A percentile compares a stretch with the other conserved stretches of the same genome.
These are phyloP conservation scores for Leccinum pellstonianum DNA, from an alignment of 768 basidiomycete genomes.

Conservation along the genomic window DNA sequence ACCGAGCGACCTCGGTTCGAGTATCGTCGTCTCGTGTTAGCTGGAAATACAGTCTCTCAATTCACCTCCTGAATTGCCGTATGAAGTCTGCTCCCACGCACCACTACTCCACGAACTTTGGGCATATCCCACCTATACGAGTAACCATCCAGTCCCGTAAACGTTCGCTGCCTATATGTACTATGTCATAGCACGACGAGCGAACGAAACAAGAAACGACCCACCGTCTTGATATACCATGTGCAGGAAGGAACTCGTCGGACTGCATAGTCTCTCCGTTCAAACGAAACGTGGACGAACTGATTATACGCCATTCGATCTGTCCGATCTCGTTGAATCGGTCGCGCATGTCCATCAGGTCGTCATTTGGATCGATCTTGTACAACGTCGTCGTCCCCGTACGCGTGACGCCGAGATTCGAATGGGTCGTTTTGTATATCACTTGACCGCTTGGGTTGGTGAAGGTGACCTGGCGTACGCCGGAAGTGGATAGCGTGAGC, in stretches of 20 bases:
- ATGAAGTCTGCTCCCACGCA: not conserved
- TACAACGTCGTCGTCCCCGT: constrained; percentile 21
- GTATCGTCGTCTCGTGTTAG: constrained; percentile 16
- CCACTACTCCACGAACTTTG: constrained; percentile 7
- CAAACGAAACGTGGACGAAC: constrained; percentile 30
- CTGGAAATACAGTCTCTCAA: constrained; percentile 2
- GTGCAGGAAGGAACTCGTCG: constrained; percentile 18
- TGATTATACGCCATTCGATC: constrained; percentile 32
- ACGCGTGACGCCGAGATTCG: not conserved
- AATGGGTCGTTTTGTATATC: constrained; percentile 25
- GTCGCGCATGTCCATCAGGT: constrained; percentile 23
- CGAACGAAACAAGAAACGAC: not conserved
- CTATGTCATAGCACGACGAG: not conserved
- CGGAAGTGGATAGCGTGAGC: constrained; percentile 21
- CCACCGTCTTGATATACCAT: constrained; percentile 21
- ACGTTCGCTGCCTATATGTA: constrained; percentile 16
- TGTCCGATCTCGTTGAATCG: constrained; percentile 31
- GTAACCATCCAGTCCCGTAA: constrained; percentile 31
- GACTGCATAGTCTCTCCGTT: constrained; percentile 28
- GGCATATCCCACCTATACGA: constrained; percentile 34
- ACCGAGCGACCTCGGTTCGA: constrained; percentile 16
- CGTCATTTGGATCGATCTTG: constrained; percentile 19
- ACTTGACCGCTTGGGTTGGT: constrained; percentile 25
- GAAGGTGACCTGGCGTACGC: constrained; percentile 19
- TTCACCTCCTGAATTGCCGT: not conserved